Evolutionary conservation across 495 filamentous ascomycete species (phyloP).

Genomic region (Hyaloscypha bicolor): DNA sequence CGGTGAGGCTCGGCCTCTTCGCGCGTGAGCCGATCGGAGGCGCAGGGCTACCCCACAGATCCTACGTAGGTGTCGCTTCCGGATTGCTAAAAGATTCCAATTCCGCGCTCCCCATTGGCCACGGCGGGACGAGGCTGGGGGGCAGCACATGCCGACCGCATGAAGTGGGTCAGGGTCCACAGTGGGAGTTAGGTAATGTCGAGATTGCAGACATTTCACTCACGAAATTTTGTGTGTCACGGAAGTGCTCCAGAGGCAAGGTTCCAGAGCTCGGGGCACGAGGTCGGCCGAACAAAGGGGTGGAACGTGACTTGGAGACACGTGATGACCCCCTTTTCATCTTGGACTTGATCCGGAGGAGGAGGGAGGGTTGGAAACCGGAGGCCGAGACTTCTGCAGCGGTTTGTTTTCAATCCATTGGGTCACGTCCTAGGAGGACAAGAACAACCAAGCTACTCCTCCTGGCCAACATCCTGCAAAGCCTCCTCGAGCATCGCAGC

Average conservation of each 20-base stretch:
- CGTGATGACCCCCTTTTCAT: too few relatives aligned
- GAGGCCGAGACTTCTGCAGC: too few relatives aligned
- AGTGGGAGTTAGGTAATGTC: conserved; percentile 29
- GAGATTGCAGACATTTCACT: conserved; percentile 23
- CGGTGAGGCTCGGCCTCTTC: not conserved
- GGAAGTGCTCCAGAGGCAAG: too few relatives aligned
- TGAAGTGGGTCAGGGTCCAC: conserved; percentile 22
- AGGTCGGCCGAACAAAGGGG: too few relatives aligned
- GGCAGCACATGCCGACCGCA: conserved; percentile 12
- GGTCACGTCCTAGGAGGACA: too few relatives aligned
- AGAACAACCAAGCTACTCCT: not conserved
- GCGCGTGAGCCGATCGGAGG: not conserved
- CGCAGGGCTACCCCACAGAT: conserved; percentile 28
- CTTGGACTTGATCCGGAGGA: too few relatives aligned
- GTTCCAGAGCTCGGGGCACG: too few relatives aligned
- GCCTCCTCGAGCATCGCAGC: conserved; percentile 50
- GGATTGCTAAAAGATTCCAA: conserved; percentile 32
- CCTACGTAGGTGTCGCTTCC: conserved; percentile 16
- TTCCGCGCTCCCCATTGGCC: conserved; percentile 10
- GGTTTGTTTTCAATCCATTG: too few relatives aligned
- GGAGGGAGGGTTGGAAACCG: too few relatives aligned
- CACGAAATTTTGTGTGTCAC: conserved; percentile 31
- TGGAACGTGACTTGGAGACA: too few relatives aligned
- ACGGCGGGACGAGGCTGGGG: conserved; percentile 15
- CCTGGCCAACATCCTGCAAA: conserved; percentile 13